A percentile compares a stretch with the other conserved stretches of the same genome.
Conservation (phyloP, 2,329 filamentous ascomycete species). For the Neofusicoccum kwambonambiense region DNA sequence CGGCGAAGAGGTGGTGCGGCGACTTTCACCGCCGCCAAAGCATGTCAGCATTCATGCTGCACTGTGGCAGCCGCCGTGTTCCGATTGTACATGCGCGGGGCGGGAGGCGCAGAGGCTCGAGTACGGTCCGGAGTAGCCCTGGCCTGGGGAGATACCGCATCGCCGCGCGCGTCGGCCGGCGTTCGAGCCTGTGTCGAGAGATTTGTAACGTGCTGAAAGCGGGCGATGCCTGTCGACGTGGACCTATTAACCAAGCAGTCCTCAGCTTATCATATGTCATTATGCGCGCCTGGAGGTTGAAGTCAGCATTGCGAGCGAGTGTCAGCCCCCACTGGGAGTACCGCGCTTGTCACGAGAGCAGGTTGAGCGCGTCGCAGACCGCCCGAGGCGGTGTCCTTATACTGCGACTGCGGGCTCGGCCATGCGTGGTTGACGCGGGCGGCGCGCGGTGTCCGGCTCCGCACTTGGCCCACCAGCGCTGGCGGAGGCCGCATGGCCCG, state of each 20-base stretch:
- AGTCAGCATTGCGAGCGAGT: conserved; percentile 5
- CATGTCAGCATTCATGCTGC: conserved; percentile 11
- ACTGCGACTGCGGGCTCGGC: background rate
- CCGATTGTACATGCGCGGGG: conserved; percentile 1
- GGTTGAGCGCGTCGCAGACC: background rate
- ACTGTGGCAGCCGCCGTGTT: background rate
- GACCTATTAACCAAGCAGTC: background rate
- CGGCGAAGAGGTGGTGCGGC: background rate
- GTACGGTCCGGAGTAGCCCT: background rate
- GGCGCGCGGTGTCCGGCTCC: too few species aligned
- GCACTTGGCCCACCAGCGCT: too few species aligned
- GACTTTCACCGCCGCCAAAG: conserved; percentile 9
- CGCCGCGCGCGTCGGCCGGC: background rate
- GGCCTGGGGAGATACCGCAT: background rate
- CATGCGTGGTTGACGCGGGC: background rate
- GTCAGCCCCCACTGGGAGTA: conserved; percentile 12
- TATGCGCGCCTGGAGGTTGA: conserved; percentile 1
- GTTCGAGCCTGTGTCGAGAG: background rate
- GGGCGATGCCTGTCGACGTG: background rate
- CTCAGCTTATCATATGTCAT: conserved; percentile 16
- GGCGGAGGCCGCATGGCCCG: background rate
- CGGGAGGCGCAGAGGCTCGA: background rate
- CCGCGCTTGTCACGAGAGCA: background rate
- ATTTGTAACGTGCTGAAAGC: conserved; percentile 11
- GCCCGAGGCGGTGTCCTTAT: background rate